phyloP scores from a whole-genome alignment of 306 rosid genomes.

The Sesbania bispinosa region DNA sequence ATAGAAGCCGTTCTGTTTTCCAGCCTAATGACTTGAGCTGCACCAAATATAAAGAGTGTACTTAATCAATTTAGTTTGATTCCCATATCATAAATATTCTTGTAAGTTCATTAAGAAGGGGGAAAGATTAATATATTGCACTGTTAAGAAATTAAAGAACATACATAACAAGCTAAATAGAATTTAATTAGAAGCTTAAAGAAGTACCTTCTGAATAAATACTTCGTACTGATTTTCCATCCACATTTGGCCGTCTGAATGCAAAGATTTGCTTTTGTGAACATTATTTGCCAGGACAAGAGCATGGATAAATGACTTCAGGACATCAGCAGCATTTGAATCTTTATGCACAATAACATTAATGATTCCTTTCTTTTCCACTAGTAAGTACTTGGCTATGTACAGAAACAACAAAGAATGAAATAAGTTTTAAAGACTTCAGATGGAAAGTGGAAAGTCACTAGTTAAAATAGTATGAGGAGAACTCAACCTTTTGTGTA shows the following conservation, averaged over 20 bases:
- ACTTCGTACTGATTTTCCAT: slow-evolving; percentile 62
- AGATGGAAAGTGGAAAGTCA: slow-evolving; percentile 19
- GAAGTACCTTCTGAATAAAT: slow-evolving; percentile 66
- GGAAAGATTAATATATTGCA: neutral
- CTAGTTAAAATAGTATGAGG: neutral
- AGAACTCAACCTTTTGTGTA: slow-evolving; percentile 58
- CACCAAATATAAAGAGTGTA: slow-evolving; percentile 16
- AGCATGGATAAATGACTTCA: slow-evolving; percentile 78
- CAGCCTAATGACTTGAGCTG: slow-evolving; percentile 80
- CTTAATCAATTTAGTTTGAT: slow-evolving; percentile 6
- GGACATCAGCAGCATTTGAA: slow-evolving; percentile 59
- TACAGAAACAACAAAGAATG: slow-evolving; percentile 17
- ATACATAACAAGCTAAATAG: neutral
- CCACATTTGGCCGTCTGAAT: slow-evolving; percentile 75
- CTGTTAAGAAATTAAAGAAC: neutral
- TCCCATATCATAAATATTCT: neutral
- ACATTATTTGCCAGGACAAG: slow-evolving; percentile 46
- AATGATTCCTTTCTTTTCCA: slow-evolving; percentile 64
- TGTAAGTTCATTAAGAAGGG: neutral
- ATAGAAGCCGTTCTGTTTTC: slow-evolving; percentile 87
- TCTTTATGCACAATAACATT: slow-evolving; percentile 69
- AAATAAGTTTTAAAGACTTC: slow-evolving; percentile 12
- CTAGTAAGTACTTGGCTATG: slow-evolving; percentile 81
- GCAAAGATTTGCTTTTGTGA: slow-evolving; percentile 46
- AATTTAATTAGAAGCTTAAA: slow-evolving; percentile 18